A percentile compares a stretch with the other conserved stretches of the same genome.
phyloP scores from a whole-genome alignment of 1,284 basidiomycete genomes.

The Melampsora occidentalis region DNA sequence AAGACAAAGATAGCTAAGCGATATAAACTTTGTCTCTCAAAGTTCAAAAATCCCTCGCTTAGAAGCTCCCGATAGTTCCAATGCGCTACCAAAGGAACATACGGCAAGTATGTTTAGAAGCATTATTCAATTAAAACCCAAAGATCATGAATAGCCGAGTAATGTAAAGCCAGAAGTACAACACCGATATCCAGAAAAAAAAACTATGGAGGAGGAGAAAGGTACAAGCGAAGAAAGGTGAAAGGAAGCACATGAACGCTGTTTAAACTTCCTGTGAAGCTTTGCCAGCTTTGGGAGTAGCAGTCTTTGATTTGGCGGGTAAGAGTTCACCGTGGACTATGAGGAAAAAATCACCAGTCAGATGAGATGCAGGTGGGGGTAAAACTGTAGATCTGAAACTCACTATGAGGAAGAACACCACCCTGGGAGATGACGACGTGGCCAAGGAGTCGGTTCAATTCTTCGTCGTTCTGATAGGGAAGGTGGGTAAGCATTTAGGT shows the following conservation, averaged over 20 bases:
- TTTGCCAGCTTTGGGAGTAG: conserved; percentile 26
- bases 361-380: not conserved
- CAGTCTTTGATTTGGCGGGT: conserved; percentile 36
- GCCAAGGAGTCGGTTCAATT: conserved; percentile 71
- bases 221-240: not conserved
- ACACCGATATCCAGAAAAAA: not conserved
- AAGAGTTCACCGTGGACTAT: conserved; percentile 39
- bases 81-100: no score
- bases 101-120: no score
- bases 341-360: not conserved
- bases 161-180: not conserved
- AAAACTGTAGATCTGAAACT: not conserved
- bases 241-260: not conserved
- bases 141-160: no score
- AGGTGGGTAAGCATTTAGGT: not conserved
- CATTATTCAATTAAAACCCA: no score
- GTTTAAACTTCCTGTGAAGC: conserved; percentile 40
- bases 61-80: no score
- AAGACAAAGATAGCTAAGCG: no score
- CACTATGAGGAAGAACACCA: conserved; percentile 70
- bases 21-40: no score
- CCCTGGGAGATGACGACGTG: conserved; percentile 84
- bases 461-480: conserved; percentile 51
- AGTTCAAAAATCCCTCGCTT: no score
- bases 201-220: not conserved